These are phyloP conservation scores for Lupinus albus DNA, from an alignment of 306 rosid species.

Conservation along the genomic window DNA sequence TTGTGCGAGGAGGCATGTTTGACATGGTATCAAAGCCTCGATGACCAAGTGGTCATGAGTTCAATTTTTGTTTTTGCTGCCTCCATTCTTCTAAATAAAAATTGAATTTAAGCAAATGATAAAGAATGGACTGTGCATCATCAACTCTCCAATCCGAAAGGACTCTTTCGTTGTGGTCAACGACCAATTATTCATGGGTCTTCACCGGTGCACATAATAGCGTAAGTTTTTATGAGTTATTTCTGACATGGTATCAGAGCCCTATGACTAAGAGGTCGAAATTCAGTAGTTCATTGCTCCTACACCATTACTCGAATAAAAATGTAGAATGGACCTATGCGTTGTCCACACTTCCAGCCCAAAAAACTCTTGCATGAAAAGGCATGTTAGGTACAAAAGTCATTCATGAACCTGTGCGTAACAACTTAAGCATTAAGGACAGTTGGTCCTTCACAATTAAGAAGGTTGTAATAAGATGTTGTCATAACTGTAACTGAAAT, in stretches of 20 bases:
- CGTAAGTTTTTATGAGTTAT: background rate
- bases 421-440: conserved; percentile 1
- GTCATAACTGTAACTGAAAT: background rate
- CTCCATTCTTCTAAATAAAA: background rate
- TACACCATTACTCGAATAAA: background rate
- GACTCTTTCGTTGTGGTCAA: background rate
- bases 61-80: background rate
- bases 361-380: conserved; percentile 2
- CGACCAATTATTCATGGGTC: background rate
- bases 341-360: background rate
- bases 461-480: background rate
- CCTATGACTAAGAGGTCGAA: background rate
- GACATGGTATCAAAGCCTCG: background rate
- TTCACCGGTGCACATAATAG: background rate
- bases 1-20: too few relatives aligned
- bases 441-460: conserved; percentile 3
- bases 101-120: background rate
- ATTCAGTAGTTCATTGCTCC: background rate
- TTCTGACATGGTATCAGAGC: background rate
- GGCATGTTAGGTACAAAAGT: background rate
- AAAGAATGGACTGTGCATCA: background rate
- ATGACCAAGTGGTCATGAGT: background rate
- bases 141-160: background rate
- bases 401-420: background rate
- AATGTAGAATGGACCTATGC: background rate